Conservation (phyloP, 2,329 filamentous ascomycete species). For the Proliferodiscus dingleyae region DNA sequence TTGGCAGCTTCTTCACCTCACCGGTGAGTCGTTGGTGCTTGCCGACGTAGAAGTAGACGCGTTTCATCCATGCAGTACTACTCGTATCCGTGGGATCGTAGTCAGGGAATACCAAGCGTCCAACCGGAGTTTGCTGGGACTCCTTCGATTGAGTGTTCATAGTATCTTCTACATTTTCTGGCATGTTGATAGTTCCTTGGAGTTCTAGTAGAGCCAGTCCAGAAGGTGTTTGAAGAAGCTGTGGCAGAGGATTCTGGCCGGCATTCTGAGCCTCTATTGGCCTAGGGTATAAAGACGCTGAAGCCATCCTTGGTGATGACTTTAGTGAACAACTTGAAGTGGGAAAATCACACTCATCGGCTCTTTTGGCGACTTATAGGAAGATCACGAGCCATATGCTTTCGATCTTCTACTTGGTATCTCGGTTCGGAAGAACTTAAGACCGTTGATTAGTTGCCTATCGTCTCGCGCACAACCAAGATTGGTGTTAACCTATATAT, state of each 20-base stretch:
- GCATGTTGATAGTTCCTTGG: constrained; percentile 83
- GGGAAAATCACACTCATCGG: too few relatives aligned
- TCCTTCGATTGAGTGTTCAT: constrained; percentile 22
- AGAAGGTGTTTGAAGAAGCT: constrained; percentile 80
- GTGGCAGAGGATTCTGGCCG: constrained; percentile 59
- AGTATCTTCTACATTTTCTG: constrained; percentile 36
- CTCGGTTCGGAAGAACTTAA: too few relatives aligned
- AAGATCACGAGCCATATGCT: too few relatives aligned
- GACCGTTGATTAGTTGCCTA: too few relatives aligned
- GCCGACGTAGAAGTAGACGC: constrained; percentile 82
- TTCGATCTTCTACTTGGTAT: too few relatives aligned
- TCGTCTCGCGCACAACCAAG: too few relatives aligned
- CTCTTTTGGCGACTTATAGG: too few relatives aligned
- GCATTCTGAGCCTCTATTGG: background rate
- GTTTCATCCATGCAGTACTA: constrained; percentile 79
- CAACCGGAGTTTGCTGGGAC: constrained; percentile 47
- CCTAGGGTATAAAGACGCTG: background rate
- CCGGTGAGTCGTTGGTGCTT: constrained; percentile 84
- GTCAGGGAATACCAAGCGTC: constrained; percentile 73
- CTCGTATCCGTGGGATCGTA: constrained; percentile 53
- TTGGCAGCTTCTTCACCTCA: constrained; percentile 81
- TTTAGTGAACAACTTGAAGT: background rate
- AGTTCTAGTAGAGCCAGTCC: constrained; percentile 88
- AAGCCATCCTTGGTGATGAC: background rate
- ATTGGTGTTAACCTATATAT: too few relatives aligned